Conservation (phyloP, 768 basidiomycete species). For the Exidia glandulosa region DNA sequence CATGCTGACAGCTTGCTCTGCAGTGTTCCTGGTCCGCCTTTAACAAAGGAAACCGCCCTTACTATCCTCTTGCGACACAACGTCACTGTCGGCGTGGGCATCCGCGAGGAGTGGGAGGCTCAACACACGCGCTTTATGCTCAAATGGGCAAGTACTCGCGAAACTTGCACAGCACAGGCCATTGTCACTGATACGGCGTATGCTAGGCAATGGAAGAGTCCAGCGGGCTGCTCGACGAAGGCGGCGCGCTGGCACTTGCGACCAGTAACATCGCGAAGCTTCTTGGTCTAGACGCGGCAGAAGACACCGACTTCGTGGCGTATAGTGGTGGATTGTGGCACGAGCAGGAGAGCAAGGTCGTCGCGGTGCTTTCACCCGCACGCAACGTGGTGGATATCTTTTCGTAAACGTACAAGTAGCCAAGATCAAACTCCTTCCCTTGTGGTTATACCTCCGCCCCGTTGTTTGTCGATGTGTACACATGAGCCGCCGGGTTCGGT, state of each 20-base stretch:
- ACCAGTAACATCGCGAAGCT: conserved; percentile 26
- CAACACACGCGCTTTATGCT: conserved; percentile 13
- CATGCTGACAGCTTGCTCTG: background rate
- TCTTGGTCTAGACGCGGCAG: conserved; percentile 18
- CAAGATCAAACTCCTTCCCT: too few relatives aligned
- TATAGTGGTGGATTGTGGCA: conserved; percentile 21
- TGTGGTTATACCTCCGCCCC: too few relatives aligned
- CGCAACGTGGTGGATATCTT: background rate
- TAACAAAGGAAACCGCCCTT: conserved; percentile 20
- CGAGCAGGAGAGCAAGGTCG: conserved; percentile 8
- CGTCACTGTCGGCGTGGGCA: conserved; percentile 17
- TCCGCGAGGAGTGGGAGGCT: conserved; percentile 23
- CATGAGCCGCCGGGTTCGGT: too few relatives aligned
- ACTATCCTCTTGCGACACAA: conserved; percentile 21
- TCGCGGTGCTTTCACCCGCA: conserved; percentile 2
- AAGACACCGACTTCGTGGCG: conserved; percentile 23
- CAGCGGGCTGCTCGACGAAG: conserved; percentile 15
- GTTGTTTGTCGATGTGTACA: too few relatives aligned
- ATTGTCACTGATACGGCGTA: conserved; percentile 17
- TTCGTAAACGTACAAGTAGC: background rate
- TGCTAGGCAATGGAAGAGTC: conserved; percentile 16
- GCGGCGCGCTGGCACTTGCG: conserved; percentile 22
- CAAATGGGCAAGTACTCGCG: background rate
- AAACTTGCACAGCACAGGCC: background rate
- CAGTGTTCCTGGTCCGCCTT: conserved; percentile 25